Evolutionary conservation across 225 moss, liverwort and hornwort genomes (phyloP).

Genomic region (Pseudisothecium myosuroides): DNA sequence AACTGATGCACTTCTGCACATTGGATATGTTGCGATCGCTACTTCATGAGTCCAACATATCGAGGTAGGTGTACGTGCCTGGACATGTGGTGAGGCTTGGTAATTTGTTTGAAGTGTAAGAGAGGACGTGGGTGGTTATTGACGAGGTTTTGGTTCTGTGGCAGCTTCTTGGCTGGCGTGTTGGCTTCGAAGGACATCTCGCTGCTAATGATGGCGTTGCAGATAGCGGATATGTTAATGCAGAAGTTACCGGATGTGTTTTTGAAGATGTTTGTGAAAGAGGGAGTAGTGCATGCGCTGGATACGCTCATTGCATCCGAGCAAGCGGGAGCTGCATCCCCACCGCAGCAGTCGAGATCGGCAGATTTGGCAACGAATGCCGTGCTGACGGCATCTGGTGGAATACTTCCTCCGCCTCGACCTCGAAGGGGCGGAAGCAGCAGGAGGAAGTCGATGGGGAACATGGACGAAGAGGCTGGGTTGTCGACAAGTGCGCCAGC

Average conservation of each 20-base stretch:
- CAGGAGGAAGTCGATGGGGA: constrained; percentile 63
- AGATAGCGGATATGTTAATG: constrained; percentile 98
- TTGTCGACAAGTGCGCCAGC: constrained; percentile 40
- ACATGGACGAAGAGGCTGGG: constrained; percentile 46
- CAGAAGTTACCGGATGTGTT: constrained; percentile 90
- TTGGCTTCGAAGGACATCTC: constrained; percentile 85
- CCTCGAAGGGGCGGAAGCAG: constrained; percentile 70
- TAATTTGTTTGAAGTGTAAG: neutral
- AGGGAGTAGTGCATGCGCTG: constrained; percentile 98
- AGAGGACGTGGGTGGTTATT: neutral
- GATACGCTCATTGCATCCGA: constrained; percentile 82
- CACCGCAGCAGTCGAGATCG: constrained; percentile 22
- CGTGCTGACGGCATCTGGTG: constrained; percentile 46
- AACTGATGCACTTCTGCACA: constrained; percentile 86
- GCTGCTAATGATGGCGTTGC: constrained; percentile 79
- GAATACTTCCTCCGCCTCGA: constrained; percentile 47
- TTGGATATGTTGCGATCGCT: constrained; percentile 89
- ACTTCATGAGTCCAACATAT: constrained; percentile 82
- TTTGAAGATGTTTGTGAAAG: constrained; percentile 87
- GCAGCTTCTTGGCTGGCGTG: constrained; percentile 96
- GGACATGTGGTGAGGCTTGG: neutral
- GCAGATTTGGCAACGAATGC: constrained; percentile 40
- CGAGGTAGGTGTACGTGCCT: constrained; percentile 42
- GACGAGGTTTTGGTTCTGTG: constrained; percentile 7
- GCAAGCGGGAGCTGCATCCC: constrained; percentile 29